These are phyloP conservation scores for Pilasporangium apinafurcum DNA, from an alignment of 352 stramenopile species.

Conservation along the genomic window DNA sequence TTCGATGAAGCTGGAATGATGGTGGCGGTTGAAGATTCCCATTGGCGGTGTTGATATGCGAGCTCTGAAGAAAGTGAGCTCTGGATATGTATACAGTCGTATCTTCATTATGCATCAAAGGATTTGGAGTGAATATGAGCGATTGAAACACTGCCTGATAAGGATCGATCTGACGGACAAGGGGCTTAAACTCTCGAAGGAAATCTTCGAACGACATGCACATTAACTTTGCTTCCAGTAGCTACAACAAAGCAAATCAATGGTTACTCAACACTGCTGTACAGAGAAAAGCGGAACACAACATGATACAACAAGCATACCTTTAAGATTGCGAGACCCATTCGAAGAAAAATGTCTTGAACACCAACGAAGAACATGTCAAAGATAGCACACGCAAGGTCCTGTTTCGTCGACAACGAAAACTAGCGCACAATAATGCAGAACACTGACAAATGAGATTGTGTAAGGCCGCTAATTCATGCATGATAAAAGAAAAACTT, in stretches of 20 bases:
- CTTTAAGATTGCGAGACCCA: slow-evolving; percentile 76
- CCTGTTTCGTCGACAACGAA: slow-evolving; percentile 74
- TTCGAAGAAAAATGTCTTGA: slow-evolving; percentile 75
- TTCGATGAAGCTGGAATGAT: slow-evolving; percentile 52
- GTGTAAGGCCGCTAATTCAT: not conserved
- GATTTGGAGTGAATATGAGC: slow-evolving; percentile 43
- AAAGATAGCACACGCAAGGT: slow-evolving; percentile 77
- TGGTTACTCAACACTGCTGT: not conserved
- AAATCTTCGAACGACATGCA: slow-evolving; percentile 84
- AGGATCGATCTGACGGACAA: slow-evolving; percentile 67
- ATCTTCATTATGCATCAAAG: slow-evolving; percentile 38
- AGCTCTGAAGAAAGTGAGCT: slow-evolving; percentile 35
- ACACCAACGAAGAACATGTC: slow-evolving; percentile 81
- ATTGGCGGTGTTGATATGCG: slow-evolving; percentile 17
- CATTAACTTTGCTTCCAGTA: slow-evolving; percentile 73
- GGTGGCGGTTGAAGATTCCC: slow-evolving; percentile 16
- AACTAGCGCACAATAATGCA: slow-evolving; percentile 26
- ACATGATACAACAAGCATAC: slow-evolving; percentile 3
- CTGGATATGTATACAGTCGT: slow-evolving; percentile 50
- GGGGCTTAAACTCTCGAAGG: slow-evolving; percentile 72
- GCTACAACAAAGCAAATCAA: slow-evolving; percentile 8
- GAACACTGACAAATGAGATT: not conserved
- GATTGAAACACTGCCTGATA: slow-evolving; percentile 69
- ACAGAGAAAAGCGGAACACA: not conserved
- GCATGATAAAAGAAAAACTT: not conserved